Base-by-base conservation (phyloP, 768 basidiomycete species). In the Termitomyces sp. region DNA sequence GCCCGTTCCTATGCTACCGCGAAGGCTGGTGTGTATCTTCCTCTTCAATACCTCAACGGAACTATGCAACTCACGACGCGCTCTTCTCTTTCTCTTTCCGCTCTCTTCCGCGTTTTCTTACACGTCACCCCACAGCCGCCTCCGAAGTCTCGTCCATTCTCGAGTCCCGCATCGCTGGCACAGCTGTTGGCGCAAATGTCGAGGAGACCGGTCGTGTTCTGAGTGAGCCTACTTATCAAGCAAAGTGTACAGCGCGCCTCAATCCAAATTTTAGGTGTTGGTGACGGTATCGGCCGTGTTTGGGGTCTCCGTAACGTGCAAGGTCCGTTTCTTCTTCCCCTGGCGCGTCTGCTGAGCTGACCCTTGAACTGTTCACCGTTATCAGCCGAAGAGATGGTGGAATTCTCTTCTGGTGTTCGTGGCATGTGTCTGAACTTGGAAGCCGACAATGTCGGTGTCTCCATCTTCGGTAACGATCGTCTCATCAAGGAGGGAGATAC, bases 351-450 rank as follows among this genome's bases (percentile, higher is more conserved):
- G 17, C 32, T 44, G 29, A 40, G 21, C 32, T 16, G n/a, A 31
- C n/a, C 17, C 34, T 41, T 57, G 58, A 53, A 63, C 58, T 54
- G 57, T 45, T 50, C 56, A 63, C 58, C 61, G 46, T 63, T 54
- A 66, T 48, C 75, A 95, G 89, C 89, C 78, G 97, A 99, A 80
- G 97, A 99, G 87, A 99, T 99, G 97, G 97, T 99, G 85, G 97
- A 99, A 85, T 99, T 99, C 85, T 93, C 96, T 49, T 98, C 97
- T 51, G 97, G 97, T 77, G 87, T 99, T 69, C 95, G 97, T 74
- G 97, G 97, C 83, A 99, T 99, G 97, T 98, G 95, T 77, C 78
- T 99, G 77, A 99, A 99, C 90, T 90, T 99, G 87, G 97, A 99
- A 80, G 94, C 96, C 78, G 97, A 98, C 88, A 98, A 98, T 69